phyloP scores from a whole-genome alignment of 139 green algal species.

The Auxenochlorella pyrenoidosa region DNA sequence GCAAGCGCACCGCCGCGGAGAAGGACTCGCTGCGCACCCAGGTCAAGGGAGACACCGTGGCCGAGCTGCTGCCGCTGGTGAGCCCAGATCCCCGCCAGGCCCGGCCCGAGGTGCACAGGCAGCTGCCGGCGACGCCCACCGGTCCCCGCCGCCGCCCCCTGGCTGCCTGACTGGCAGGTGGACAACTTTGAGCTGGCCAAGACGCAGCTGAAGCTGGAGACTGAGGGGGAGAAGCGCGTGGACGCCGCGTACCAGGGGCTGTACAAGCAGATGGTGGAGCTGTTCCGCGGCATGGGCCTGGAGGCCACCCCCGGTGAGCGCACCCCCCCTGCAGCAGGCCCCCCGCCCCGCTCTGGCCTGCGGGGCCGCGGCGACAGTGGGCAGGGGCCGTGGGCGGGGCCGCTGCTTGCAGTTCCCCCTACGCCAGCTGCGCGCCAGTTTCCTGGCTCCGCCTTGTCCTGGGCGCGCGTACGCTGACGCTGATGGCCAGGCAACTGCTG shows the following conservation, averaged over 20 bases:
- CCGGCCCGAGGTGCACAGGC: too few species aligned
- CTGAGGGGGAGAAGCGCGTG: slow-evolving; percentile 93
- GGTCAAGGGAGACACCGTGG: slow-evolving; percentile 80
- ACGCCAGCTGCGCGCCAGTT: too few species aligned
- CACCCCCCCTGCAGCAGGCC: not conserved
- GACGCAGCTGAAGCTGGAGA: slow-evolving; percentile 87
- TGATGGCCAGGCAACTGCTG: too few species aligned
- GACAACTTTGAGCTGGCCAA: slow-evolving; percentile 97
- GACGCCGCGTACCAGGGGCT: slow-evolving; percentile 90
- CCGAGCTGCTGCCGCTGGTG: slow-evolving; percentile 77
- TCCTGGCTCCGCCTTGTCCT: too few species aligned
- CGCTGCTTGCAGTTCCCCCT: too few species aligned
- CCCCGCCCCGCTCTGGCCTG: not conserved
- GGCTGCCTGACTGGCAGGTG: slow-evolving; percentile 44
- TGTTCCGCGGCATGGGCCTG: slow-evolving; percentile 88
- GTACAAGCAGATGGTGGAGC: slow-evolving; percentile 97
- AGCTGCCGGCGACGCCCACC: too few species aligned
- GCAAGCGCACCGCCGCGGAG: slow-evolving; percentile 85
- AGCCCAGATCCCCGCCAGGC: not conserved
- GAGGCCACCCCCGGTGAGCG: slow-evolving; percentile 75
- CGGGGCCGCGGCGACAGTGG: too few species aligned
- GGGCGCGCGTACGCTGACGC: too few species aligned
- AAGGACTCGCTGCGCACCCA: slow-evolving; percentile 72
- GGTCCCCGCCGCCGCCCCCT: too few species aligned
- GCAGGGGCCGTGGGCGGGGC: too few species aligned